Base-by-base conservation (phyloP, 2,329 filamentous ascomycete genomes). In the Tolypocladium cylindrosporum region DNA sequence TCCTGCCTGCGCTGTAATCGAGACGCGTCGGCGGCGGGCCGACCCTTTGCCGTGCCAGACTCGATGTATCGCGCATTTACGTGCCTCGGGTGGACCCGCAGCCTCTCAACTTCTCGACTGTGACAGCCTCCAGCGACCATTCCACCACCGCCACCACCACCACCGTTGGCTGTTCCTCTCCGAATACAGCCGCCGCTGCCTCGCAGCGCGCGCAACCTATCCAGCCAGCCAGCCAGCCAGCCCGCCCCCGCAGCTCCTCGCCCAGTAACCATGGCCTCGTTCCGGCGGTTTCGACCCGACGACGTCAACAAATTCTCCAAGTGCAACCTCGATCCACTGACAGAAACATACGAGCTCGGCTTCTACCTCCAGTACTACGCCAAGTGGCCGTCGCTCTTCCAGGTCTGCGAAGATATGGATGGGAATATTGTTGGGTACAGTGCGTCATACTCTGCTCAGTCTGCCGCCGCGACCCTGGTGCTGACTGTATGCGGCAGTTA, bases 281-380 rank as follows among this genome's bases (percentile, higher is more conserved):
- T 97, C 69, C 88, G 92, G 56, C 86, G 89, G 65, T 96, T 97
- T 78, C 84, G 83, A 61, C 88, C 91, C 2, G 81, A 84, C 64
- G 94, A 99, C 72, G 81, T 97, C 61, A 86, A 96, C 74, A 88
- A 87, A 64, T 88, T 97, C 74, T 96, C 95, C 65, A 87, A 91
- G 63, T 96, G 92, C 75, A 99, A 99, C 71, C 86, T 99, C 61
- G 94, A 99, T 70, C 90, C 90, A 45, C 81, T 97, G 61, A 97
- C 94, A n/a, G 94, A 99, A 77, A 97, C 95, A 58, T 99, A 97
- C 77, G 91, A 96, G 72, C 83, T 96, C 63, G 84, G 86, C 61
- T 99, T 97, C 78, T 99, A 99, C 77, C 84, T 97, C 60, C 90
- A 95, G 68, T 99, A 99, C 75, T 86, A 96, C 63, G 91, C 91